Evolutionary conservation across 352 stramenopile genomes (phyloP), one percentile per base, ranked within the genome.

Genomic region (Phytopythium boreale): DNA sequence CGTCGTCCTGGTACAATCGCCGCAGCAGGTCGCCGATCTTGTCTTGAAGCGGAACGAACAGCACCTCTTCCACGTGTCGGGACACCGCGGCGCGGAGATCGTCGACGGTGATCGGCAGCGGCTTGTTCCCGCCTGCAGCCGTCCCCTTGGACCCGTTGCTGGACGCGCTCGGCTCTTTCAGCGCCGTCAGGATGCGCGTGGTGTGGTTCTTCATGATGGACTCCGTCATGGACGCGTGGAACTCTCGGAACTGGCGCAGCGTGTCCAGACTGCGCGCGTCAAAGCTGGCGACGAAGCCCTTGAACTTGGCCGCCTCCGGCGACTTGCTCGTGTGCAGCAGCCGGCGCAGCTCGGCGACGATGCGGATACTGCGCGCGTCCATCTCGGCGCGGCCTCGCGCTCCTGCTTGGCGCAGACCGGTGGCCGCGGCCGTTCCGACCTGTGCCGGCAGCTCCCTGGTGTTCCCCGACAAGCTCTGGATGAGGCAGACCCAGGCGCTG

Each of bases 401-500:
- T n/a, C 64, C 62, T 27, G 75, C 62, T n/a, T 84, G 66, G n/a
- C 73, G 57, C n/a, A 84, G 50, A 6, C 69, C 72, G 12, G 63
- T 72, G 2, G 74, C 66, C 12, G 69, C 75, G 31, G 71, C 69
- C 46, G 73, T 80, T 2, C 73, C 75, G 4, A 84, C 56, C 10
- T 76, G 60, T 22, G 62, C 62, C 8, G 67, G 56, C 11, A 84
- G 72, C 12, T 76, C 77, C 29, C 63, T 70, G n/a, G 63, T 78
- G 34, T 74, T 79, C 31, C 68, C 67, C n/a, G 77, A 77, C 41
- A 92, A 68, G 50, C 75, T 91, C 63, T 93, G 86, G 37, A 96
- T 62, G 62, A 95, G 74, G 67, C 82, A 91, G 24, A 96, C 84
- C 88, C 88, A 96, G 0, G 79, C 82, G 53, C 79, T 95, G n/a